Conservation (phyloP, 129 eudicot genomes). For the Centella asiatica region DNA sequence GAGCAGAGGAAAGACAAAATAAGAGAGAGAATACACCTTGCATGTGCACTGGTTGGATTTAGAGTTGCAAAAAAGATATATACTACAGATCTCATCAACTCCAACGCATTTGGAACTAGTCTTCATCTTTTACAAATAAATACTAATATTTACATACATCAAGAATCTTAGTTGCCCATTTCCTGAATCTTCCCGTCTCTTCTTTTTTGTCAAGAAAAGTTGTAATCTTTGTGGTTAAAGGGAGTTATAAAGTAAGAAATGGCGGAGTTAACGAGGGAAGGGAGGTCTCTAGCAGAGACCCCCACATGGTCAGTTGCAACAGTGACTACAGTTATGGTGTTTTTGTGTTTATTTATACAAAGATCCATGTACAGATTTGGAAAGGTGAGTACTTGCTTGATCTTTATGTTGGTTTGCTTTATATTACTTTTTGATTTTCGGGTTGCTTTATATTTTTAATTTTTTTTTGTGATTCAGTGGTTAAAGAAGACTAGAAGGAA, state of each 20-base stretch:
- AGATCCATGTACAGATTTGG: constrained; percentile 91
- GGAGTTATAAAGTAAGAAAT: constrained; percentile 16
- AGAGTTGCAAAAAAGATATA: constrained; percentile 5
- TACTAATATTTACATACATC: neutral
- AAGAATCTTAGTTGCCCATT: constrained; percentile 8
- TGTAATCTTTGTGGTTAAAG: neutral
- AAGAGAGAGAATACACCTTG: neutral
- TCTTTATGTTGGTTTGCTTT: neutral
- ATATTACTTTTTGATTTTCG: neutral
- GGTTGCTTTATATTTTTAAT: too few species aligned
- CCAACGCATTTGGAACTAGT: constrained; percentile 38
- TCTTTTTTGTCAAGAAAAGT: constrained; percentile 14
- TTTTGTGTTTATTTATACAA: constrained; percentile 76
- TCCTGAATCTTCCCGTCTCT: constrained; percentile 22
- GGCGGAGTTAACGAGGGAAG: constrained; percentile 58
- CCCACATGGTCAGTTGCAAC: constrained; percentile 99
- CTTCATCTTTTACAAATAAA: neutral
- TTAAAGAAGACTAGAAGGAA: constrained; percentile 85
- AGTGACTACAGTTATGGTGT: constrained; percentile 86
- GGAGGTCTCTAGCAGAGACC: constrained; percentile 86
- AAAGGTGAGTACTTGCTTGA: constrained; percentile 31
- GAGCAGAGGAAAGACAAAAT: neutral
- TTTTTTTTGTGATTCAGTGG: constrained; percentile 51
- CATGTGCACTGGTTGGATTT: constrained; percentile 5
- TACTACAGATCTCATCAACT: constrained; percentile 27